Percentiles rank a stretch among this genome's conserved stretches.
phyloP scores from a whole-genome alignment of 169 alveolate species.

The Perkinsus olseni region DNA sequence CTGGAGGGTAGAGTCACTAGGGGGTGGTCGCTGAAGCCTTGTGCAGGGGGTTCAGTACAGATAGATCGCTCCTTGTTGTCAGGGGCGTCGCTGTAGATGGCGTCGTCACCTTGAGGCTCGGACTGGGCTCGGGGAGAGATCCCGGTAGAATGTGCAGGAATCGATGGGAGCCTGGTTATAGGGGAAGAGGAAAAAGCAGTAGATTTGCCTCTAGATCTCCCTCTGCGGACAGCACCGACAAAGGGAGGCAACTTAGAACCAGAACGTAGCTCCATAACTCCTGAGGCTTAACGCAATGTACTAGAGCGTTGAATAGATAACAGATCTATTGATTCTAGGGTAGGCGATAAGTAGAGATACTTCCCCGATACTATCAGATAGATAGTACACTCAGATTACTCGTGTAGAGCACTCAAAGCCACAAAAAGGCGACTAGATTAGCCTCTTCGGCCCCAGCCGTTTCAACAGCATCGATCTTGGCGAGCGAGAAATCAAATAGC shows the following conservation, averaged over 20 bases:
- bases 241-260: neutral
- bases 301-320: neutral
- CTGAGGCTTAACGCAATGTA: neutral
- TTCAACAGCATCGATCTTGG: neutral
- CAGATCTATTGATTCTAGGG: neutral
- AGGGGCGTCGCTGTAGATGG: no score
- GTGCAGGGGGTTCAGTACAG: no score
- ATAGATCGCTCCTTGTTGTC: no score
- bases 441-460: neutral
- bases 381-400: neutral
- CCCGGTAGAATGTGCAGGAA: no score
- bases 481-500: neutral
- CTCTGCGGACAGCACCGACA: neutral
- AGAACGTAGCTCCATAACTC: neutral
- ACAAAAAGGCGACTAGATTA: neutral
- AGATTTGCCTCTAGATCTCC: neutral
- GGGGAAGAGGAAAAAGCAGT: neutral
- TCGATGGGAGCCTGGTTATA: neutral
- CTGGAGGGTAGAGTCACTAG: no score
- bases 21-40: no score
- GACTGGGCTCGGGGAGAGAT: no score
- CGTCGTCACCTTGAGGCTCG: no score
- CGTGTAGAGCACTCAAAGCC: neutral
- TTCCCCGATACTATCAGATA: neutral
- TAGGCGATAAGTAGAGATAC: neutral